Base-by-base conservation (phyloP, 768 basidiomycete genomes). In the Amanita jacksonii region DNA sequence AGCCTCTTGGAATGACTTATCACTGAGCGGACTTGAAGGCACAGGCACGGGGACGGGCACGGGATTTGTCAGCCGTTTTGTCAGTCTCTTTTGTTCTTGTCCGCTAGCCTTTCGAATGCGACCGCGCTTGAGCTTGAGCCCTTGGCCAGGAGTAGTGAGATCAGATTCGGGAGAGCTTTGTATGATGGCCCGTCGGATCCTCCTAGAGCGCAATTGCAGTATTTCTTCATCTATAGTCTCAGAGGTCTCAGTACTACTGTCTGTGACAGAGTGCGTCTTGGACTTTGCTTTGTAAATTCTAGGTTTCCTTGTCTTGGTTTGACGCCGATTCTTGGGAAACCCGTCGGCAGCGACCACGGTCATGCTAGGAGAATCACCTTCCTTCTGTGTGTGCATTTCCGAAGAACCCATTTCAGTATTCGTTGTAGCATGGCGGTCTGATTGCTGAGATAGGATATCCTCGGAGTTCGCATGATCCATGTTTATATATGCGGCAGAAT, bases 181-280 rank as follows among this genome's bases (percentile, higher is more conserved):
- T 22, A 28, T 12, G 19, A 32, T 8, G 8, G 19, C 1, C 20
- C 27, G 22, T 15, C 19, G 7, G 19, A 44, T 36, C 13, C 23
- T 22, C 2, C 43, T 44, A 36, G 43, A 30, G 12, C 43, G 43
- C 4, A 44, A 9, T 5, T 36, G 34, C 24, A 44, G 23, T n/a
- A 8, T 34, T 8, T 44, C 27, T 6, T 6, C 27, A 28, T 12
- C 12, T n/a, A 16, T 10, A 36, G n/a, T 16, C 6, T 27, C 15
- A 8, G 19, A 2, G 19, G n/a, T 28, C 1, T 6, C 38, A 39
- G 38, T n/a, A 10, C 13, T 13, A 9, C 30, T 16, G 13, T 41
- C 10, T 15, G 22, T 3, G 28, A 15, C 13, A 8, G 22, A 12
- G 16, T 25, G 35, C n/a, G 27, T 28, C 9, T 8, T 12, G 9